These are phyloP conservation scores for Haplosporangium sp. DNA, from an alignment of 371 early-diverging fungal genomes.

Conservation along the genomic window DNA sequence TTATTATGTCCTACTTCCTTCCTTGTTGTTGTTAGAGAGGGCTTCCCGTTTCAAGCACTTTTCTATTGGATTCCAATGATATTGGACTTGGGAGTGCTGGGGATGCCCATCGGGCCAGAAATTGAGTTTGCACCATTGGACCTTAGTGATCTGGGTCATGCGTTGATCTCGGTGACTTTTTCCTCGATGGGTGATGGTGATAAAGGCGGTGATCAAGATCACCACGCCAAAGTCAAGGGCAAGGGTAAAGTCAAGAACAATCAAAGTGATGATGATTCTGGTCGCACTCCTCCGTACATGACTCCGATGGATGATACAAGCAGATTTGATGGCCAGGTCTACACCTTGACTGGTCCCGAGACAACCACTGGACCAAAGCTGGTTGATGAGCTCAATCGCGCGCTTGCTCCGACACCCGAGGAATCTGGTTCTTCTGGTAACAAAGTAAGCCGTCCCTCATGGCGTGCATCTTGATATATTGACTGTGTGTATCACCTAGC, in stretches of 20 bases:
- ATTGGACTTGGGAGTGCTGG: constrained; percentile 17
- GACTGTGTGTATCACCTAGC: too few species aligned
- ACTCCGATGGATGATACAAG: background rate
- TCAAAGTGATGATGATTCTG: background rate
- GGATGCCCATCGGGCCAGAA: constrained; percentile 34
- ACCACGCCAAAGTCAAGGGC: background rate
- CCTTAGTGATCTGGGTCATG: constrained; percentile 29
- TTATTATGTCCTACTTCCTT: background rate
- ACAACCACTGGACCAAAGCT: constrained; percentile 26
- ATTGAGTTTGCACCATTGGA: constrained; percentile 29
- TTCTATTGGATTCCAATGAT: constrained; percentile 42
- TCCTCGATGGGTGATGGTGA: constrained; percentile 1
- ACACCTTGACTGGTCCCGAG: constrained; percentile 40
- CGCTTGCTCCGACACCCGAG: background rate
- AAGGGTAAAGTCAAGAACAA: background rate
- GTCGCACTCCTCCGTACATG: too few species aligned
- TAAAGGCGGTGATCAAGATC: background rate
- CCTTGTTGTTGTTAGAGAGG: constrained; percentile 12
- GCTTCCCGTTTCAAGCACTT: constrained; percentile 30
- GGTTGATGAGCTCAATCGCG: constrained; percentile 15
- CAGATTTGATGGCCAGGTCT: constrained; percentile 19
- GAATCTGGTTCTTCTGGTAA: background rate
- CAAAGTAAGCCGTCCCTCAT: too few species aligned
- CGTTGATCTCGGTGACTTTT: constrained; percentile 32
- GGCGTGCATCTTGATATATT: too few species aligned